Percentiles rank a stretch among this genome's conserved stretches.
Conservation (phyloP, 2,329 filamentous ascomycete genomes). For the Beauveria sp. region DNA sequence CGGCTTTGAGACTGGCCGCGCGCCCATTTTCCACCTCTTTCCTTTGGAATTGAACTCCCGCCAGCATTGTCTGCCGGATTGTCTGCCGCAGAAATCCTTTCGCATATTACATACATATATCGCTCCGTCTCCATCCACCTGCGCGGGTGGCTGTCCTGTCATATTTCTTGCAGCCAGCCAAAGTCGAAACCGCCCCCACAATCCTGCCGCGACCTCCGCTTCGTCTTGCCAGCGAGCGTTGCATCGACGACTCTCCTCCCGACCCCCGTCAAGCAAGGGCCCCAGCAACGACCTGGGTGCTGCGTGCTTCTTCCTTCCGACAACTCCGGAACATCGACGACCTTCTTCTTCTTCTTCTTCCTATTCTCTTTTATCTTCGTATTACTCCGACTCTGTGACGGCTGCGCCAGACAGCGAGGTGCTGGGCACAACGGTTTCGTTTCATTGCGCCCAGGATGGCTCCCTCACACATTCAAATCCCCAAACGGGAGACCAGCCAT, state of each 20-base stretch:
- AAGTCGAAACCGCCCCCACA: conserved; percentile 8
- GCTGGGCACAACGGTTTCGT: neutral
- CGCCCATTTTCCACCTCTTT: neutral
- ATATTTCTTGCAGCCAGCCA: neutral
- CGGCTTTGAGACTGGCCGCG: neutral
- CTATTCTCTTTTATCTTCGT: neutral
- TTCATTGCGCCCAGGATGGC: conserved; percentile 36
- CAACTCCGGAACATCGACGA: neutral
- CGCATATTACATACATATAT: neutral
- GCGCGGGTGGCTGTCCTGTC: neutral
- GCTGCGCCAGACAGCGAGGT: conserved; percentile 6
- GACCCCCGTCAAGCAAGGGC: neutral
- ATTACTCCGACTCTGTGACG: neutral
- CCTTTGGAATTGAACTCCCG: neutral
- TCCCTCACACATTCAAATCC: conserved; percentile 41
- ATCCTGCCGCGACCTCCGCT: conserved; percentile 1
- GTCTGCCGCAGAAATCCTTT: neutral
- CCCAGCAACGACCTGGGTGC: neutral
- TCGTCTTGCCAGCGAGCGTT: neutral
- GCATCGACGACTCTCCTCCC: neutral
- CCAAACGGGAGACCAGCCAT: conserved; percentile 29
- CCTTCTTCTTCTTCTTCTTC: neutral
- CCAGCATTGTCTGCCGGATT: neutral
- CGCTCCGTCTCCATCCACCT: neutral
- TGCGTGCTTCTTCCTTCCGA: neutral